A percentile compares a stretch with the other conserved stretches of the same genome.
phyloP scores from a whole-genome alignment of 2,329 filamentous ascomycete species.

The Passalora sequoiae region DNA sequence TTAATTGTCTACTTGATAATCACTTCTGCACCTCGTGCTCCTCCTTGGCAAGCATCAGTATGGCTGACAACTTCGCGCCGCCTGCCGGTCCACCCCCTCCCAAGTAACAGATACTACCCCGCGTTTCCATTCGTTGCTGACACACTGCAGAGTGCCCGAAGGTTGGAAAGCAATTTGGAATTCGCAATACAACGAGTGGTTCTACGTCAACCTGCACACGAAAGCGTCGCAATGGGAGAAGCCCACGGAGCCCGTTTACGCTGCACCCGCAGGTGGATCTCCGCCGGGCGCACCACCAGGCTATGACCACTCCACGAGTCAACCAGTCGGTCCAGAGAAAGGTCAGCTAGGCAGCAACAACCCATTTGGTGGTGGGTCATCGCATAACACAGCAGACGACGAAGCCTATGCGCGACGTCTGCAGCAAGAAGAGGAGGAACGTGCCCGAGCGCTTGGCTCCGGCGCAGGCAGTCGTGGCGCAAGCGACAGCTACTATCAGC shows the following conservation, averaged over 20 bases:
- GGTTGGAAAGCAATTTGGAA: slow-evolving; percentile 86
- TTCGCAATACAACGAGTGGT: slow-evolving; percentile 84
- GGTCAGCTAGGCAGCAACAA: slow-evolving; percentile 61
- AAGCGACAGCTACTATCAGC: slow-evolving; percentile 45
- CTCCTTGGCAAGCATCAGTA: slow-evolving; percentile 7
- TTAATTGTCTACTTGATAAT: too few relatives aligned
- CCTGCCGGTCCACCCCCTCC: slow-evolving; percentile 29
- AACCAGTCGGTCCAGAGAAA: slow-evolving; percentile 44
- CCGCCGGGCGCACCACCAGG: slow-evolving; percentile 60
- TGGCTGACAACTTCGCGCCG: slow-evolving; percentile 32
- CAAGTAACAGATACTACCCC: slow-evolving; percentile 5
- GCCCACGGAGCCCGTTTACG: slow-evolving; percentile 63
- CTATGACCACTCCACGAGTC: slow-evolving; percentile 50
- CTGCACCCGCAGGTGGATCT: slow-evolving; percentile 39
- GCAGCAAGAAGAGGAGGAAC: slow-evolving; percentile 76
- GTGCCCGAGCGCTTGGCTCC: slow-evolving; percentile 25
- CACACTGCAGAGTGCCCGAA: slow-evolving; percentile 38
- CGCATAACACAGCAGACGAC: slow-evolving; percentile 49
- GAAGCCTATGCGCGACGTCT: slow-evolving; percentile 69
- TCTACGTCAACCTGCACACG: slow-evolving; percentile 83
- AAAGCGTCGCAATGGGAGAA: slow-evolving; percentile 88
- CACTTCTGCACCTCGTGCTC: too few relatives aligned
- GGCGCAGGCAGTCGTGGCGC: slow-evolving; percentile 34
- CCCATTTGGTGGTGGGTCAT: slow-evolving; percentile 51
- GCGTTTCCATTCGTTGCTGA: too few relatives aligned